Evolutionary conservation across 352 stramenopile species (phyloP).

Genomic region (Phytophthora fragariae): DNA sequence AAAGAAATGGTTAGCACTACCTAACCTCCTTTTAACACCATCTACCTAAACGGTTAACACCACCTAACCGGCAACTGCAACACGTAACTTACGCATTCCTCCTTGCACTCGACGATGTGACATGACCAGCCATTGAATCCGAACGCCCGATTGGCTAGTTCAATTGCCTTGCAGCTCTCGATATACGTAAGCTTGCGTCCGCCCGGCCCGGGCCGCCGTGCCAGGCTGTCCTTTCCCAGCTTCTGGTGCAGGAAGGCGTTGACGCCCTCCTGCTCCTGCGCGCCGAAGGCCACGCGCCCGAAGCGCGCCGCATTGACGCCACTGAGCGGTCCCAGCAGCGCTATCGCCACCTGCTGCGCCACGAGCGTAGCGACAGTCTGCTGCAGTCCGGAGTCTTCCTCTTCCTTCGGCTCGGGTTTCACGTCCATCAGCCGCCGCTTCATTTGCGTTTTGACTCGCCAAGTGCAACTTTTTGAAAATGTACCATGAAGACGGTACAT

Average conservation of each 20-base stretch:
- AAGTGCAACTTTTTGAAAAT: conserved; percentile 33
- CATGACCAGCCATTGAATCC: conserved; percentile 91
- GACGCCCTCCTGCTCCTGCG: conserved; percentile 60
- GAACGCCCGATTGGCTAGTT: conserved; percentile 89
- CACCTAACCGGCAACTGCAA: neutral
- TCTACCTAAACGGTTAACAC: no score
- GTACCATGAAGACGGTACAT: neutral
- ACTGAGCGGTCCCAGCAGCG: conserved; percentile 14
- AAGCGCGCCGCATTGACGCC: conserved; percentile 45
- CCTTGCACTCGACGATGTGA: conserved; percentile 84
- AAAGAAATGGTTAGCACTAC: neutral
- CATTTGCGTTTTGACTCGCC: conserved; percentile 41
- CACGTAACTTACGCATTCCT: conserved; percentile 76
- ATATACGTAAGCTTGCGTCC: conserved; percentile 87
- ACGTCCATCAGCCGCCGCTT: conserved; percentile 45
- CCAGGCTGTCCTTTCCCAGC: conserved; percentile 78
- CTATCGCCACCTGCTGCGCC: conserved; percentile 41
- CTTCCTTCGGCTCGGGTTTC: conserved; percentile 18
- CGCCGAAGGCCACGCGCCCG: conserved; percentile 62
- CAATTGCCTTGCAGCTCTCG: conserved; percentile 90
- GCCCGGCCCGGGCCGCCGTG: conserved; percentile 69
- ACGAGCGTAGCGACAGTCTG: conserved; percentile 50
- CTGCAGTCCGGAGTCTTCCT: conserved; percentile 41
- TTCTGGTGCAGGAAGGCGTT: conserved; percentile 86
- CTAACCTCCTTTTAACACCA: neutral